Evolutionary conservation across 1,284 basidiomycete genomes (phyloP), one percentile per base, ranked within the genome.

Genomic region (Apiotrichum sp.): DNA sequence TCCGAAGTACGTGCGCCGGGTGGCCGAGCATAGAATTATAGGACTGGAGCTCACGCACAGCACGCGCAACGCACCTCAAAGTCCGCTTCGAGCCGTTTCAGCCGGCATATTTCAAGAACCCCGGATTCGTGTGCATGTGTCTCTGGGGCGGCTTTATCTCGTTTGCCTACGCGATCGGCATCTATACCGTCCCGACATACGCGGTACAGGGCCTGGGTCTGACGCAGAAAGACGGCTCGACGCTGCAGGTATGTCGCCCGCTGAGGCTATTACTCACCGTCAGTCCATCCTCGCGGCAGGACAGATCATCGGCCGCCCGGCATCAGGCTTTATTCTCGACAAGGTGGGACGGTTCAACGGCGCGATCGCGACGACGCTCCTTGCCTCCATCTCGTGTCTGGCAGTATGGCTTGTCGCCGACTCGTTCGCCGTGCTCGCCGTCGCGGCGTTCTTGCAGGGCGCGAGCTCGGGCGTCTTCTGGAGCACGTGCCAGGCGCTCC

Each of bases 111-210:
- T 58, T 69, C 35, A 42, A 44, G 22, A 70, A 73, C 51, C 61
- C 59, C 0, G 71, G 71, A 3, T 71, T 69, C 52, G 10, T 67
- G 7, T 68, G 71, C 67, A 65, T 73, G 36, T 63, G 62, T 40
- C 47, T 65, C 5, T 73, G 68, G 68, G 69, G 64, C 10, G 55
- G 56, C 7, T 54, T 47, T 42, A 44, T 58, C 65, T 64, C 67
- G 59, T 68, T 78, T 47, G 73, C 73, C 14, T 78, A 77, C 67
- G 74, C 76, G 45, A 71, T 78, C 29, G 67, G 73, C 22, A 65
- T 79, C 47, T 78, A 75, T 58, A 73, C 77, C 8, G 63, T 78
- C 42, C 73, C 78, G 0, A 73, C 76, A 3, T 78, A 71, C 59
- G 74, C 77, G 2, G 73, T 71, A 0, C 62, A 67, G 46, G 77